Evolutionary conservation across 331 rosid genomes (phyloP), one percentile per base, ranked within the genome.

Genomic region (Acacia pycnantha): DNA sequence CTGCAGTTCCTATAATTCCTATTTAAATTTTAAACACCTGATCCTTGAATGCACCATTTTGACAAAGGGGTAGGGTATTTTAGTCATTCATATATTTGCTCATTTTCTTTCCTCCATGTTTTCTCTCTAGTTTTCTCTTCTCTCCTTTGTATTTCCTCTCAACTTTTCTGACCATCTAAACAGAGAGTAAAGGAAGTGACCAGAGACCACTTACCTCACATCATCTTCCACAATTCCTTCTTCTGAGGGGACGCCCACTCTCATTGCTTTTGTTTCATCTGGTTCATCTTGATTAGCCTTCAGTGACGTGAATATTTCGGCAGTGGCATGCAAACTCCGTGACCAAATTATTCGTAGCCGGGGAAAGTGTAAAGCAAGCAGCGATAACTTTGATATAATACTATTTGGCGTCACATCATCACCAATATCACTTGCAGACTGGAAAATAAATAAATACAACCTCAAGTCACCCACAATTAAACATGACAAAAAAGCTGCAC

Each of bases 251-350:
- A 95, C 97, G 73, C 99, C 99, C 70, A 95, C 99, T 87, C 97
- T 91, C 61, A 88, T 87, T 69, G 99, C 99, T 84, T 90, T 95
- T 47, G 90, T 79, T 83, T 89, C 97, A 6, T 93, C 98, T 13
- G 98, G 99, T 90, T 93, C 97, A 33, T 93, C 99, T 85, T 95
- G 97, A 86, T 95, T 95, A 79, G 98, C 93, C 85, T 93, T 93
- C 53, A 95, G 92, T 15, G 92, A 82, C 73, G 97, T 85, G 81
- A 93, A 95, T 88, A 93, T 95, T 80, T 93, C 97, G 59, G 99
- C 93, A 76, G 98, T 93, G 21, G 98, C 96, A 84, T 93, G 92
- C 86, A 95, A 84, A 83, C 98, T 95, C 48, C 98, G 93, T 68
- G 99, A 92, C 99, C 99, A 95, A 87, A 95, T 86, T 77, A 95